phyloP scores from a whole-genome alignment of 139 green algal genomes.

The Chlamydomonas schloesseri region DNA sequence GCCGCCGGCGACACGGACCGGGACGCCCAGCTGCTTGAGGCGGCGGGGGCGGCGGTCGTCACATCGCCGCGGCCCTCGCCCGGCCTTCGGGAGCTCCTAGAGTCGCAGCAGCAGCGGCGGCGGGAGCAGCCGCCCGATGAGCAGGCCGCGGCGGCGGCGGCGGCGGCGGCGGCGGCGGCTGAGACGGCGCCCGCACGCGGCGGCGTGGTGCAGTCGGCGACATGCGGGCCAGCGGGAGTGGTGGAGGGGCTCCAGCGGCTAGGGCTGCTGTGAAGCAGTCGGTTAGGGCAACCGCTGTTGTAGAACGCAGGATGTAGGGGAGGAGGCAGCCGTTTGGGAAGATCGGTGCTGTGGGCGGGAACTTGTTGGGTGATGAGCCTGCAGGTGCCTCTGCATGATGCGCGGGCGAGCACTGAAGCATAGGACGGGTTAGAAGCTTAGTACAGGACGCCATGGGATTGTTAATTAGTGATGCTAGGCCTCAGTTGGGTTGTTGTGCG shows the following conservation, averaged over 20 bases:
- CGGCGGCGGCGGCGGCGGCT: not conserved
- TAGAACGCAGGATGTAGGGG: too few relatives aligned
- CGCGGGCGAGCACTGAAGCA: too few relatives aligned
- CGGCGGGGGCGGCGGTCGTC: not conserved
- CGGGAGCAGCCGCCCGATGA: not conserved
- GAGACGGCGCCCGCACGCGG: not conserved
- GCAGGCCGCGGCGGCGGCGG: not conserved
- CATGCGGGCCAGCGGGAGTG: not conserved
- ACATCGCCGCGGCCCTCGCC: slow-evolving; percentile 6
- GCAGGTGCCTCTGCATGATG: too few relatives aligned
- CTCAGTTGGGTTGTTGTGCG: too few relatives aligned
- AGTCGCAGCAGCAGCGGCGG: not conserved
- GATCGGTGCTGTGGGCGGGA: too few relatives aligned
- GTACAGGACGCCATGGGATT: too few relatives aligned
- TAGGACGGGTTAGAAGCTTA: too few relatives aligned
- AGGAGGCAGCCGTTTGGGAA: too few relatives aligned
- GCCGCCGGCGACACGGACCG: slow-evolving; percentile 25
- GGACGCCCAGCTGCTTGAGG: slow-evolving; percentile 8
- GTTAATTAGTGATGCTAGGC: too few relatives aligned
- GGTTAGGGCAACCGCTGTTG: too few relatives aligned
- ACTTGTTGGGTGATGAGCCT: too few relatives aligned
- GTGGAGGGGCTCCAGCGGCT: not conserved
- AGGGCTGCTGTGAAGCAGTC: not conserved
- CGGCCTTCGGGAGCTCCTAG: not conserved
- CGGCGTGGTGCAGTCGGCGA: not conserved